A percentile compares a stretch with the other conserved stretches of the same genome.
Conservation (phyloP, 768 basidiomycete genomes). For the Psilocybe cyanescens region DNA sequence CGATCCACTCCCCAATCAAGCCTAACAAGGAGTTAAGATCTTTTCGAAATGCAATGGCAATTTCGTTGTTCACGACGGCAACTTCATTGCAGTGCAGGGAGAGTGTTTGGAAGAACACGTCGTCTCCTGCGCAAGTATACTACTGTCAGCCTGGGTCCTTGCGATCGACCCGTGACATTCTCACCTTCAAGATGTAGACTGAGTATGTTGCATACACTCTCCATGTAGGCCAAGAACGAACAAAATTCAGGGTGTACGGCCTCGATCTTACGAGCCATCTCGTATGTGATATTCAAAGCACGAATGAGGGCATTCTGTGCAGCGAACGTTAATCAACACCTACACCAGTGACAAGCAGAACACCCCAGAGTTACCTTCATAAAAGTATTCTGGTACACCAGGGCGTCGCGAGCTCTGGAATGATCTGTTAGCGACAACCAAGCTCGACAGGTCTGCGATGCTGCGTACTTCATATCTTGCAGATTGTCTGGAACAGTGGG, state of each 20-base stretch:
- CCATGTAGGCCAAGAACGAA: constrained; percentile 26
- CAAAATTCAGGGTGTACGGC: constrained; percentile 15
- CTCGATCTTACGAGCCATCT: constrained; percentile 19
- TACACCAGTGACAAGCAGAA: not conserved
- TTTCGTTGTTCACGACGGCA: not conserved
- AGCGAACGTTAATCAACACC: not conserved
- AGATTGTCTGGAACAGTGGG: constrained; percentile 26
- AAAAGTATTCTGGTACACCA: constrained; percentile 29
- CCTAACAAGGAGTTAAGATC: constrained; percentile 12
- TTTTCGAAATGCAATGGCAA: not conserved
- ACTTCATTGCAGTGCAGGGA: constrained; percentile 6
- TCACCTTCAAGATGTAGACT: constrained; percentile 27
- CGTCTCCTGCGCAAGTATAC: constrained; percentile 23
- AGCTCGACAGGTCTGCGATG: not conserved
- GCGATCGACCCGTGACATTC: not conserved
- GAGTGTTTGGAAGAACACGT: constrained; percentile 25
- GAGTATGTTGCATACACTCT: constrained; percentile 25
- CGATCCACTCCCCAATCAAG: constrained; percentile 13
- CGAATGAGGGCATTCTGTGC: constrained; percentile 31
- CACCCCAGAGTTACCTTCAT: constrained; percentile 26
- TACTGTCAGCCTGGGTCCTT: not conserved
- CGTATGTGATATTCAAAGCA: constrained; percentile 26
- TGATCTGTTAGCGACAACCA: not conserved
- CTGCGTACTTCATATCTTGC: constrained; percentile 26
- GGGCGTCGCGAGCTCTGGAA: constrained; percentile 16